Evolutionary conservation across 371 early-diverging fungal species (phyloP).

Genomic region (Sporodiniella umbellata): DNA sequence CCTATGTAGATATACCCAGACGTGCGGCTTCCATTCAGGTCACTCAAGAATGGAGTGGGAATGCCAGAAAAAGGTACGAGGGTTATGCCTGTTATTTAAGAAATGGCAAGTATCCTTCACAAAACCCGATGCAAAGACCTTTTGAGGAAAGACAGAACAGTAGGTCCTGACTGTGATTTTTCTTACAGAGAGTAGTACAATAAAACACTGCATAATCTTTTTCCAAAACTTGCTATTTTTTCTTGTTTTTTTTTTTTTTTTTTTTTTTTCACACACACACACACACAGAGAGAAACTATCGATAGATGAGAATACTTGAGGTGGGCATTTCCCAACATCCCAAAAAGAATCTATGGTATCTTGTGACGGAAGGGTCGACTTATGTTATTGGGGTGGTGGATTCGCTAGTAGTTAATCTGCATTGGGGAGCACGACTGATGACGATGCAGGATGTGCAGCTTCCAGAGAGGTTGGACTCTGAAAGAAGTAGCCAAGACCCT

Average conservation of each 20-base stretch:
- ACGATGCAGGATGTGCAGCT: slow-evolving; percentile 16
- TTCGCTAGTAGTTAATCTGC: slow-evolving; percentile 19
- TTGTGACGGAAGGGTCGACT: slow-evolving; percentile 25
- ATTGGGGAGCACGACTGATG: slow-evolving; percentile 35
- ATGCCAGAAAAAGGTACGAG: slow-evolving; percentile 42
- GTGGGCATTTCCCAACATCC: slow-evolving; percentile 24
- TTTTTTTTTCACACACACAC: background rate
- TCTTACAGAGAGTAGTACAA: background rate
- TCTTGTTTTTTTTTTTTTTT: background rate
- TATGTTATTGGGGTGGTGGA: slow-evolving; percentile 34
- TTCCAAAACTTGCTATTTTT: no score
- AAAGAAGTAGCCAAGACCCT: slow-evolving; percentile 29
- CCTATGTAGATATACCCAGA: slow-evolving; percentile 47
- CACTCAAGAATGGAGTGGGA: slow-evolving; percentile 33
- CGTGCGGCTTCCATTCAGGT: slow-evolving; percentile 41
- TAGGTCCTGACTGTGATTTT: no score
- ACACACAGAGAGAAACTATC: background rate
- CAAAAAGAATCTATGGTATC: slow-evolving; percentile 24
- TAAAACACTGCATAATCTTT: background rate
- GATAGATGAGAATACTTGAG: slow-evolving; percentile 1
- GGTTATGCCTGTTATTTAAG: slow-evolving; percentile 45
- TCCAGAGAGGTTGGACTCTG: background rate
- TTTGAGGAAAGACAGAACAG: no score
- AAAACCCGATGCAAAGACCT: background rate
- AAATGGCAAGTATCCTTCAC: slow-evolving; percentile 31